A percentile compares a stretch with the other conserved stretches of the same genome.
Evolutionary conservation across 2,329 filamentous ascomycete genomes (phyloP).

Genomic region (Colletotrichum higginsianum): DNA sequence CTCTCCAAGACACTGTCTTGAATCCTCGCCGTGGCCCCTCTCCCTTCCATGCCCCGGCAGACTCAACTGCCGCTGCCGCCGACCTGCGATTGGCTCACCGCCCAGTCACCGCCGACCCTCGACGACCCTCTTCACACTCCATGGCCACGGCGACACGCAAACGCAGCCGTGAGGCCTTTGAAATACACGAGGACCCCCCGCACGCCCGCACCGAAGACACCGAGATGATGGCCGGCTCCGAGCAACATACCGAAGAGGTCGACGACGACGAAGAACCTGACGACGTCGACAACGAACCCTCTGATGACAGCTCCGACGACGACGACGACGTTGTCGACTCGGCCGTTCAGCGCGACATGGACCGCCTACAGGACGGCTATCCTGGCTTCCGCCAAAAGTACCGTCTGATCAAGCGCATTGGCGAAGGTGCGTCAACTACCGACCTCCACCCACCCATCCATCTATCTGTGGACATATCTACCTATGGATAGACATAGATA

Average conservation of each 20-base stretch:
- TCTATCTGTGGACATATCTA: background rate
- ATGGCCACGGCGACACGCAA: slow-evolving; percentile 40
- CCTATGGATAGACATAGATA: no score
- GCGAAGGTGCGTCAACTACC: slow-evolving; percentile 77
- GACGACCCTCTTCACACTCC: slow-evolving; percentile 6
- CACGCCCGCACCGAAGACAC: slow-evolving; percentile 62
- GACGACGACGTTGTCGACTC: slow-evolving; percentile 77
- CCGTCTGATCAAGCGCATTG: slow-evolving; percentile 94
- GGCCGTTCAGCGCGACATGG: slow-evolving; percentile 87
- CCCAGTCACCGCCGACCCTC: slow-evolving; percentile 29
- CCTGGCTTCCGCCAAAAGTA: slow-evolving; percentile 87
- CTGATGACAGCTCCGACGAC: slow-evolving; percentile 67
- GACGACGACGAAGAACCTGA: slow-evolving; percentile 58
- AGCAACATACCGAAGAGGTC: slow-evolving; percentile 53
- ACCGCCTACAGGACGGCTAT: slow-evolving; percentile 85
- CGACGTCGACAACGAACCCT: slow-evolving; percentile 59
- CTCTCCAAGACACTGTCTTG: slow-evolving; percentile 27
- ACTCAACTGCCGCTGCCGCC: slow-evolving; percentile 7
- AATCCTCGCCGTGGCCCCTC: slow-evolving; percentile 10
- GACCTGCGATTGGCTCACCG: slow-evolving; percentile 37
- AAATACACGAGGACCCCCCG: slow-evolving; percentile 65
- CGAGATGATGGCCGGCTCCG: slow-evolving; percentile 63
- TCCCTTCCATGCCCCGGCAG: slow-evolving; percentile 37
- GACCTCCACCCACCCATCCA: slow-evolving; percentile 36
- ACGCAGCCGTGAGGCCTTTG: slow-evolving; percentile 57